phyloP scores from a whole-genome alignment of 208 protist species.

The Trypanosoma grayi region DNA sequence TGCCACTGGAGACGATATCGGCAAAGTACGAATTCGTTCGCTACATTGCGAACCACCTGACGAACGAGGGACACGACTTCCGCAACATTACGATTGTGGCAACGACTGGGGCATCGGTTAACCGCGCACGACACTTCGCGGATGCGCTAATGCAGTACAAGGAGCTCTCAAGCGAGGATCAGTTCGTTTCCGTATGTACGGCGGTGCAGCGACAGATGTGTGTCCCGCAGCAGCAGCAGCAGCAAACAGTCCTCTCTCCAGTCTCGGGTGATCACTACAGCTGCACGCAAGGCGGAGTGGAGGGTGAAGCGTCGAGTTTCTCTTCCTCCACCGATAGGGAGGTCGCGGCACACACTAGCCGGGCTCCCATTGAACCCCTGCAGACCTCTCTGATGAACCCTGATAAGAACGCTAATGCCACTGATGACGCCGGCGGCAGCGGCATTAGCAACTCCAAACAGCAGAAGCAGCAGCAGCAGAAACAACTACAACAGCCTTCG shows the following conservation, averaged over 20 bases:
- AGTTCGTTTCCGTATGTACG: constrained; percentile 85
- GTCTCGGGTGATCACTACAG: neutral
- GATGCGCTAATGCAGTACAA: constrained; percentile 81
- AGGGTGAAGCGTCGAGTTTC: too few species aligned
- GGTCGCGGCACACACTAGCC: too few species aligned
- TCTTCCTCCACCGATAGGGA: too few species aligned
- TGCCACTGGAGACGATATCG: constrained; percentile 90
- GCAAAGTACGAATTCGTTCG: constrained; percentile 87
- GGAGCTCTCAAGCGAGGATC: constrained; percentile 49
- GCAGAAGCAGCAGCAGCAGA: too few species aligned
- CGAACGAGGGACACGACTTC: constrained; percentile 65
- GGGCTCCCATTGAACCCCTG: too few species aligned
- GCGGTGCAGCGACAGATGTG: constrained; percentile 46
- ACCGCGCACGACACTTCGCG: constrained; percentile 76
- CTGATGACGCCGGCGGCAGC: too few species aligned
- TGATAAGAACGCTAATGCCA: too few species aligned
- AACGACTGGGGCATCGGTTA: constrained; percentile 51
- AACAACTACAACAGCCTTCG: neutral
- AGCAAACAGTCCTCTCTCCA: neutral
- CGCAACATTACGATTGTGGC: constrained; percentile 76
- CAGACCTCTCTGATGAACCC: too few species aligned
- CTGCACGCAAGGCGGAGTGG: neutral
- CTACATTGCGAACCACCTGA: constrained; percentile 62
- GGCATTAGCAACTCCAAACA: too few species aligned
- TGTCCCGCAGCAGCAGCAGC: neutral